Percentiles rank a stretch among this genome's conserved stretches.
These are phyloP conservation scores for Macadamia integrifolia DNA, from an alignment of 164 flowering plant species.

Conservation along the genomic window DNA sequence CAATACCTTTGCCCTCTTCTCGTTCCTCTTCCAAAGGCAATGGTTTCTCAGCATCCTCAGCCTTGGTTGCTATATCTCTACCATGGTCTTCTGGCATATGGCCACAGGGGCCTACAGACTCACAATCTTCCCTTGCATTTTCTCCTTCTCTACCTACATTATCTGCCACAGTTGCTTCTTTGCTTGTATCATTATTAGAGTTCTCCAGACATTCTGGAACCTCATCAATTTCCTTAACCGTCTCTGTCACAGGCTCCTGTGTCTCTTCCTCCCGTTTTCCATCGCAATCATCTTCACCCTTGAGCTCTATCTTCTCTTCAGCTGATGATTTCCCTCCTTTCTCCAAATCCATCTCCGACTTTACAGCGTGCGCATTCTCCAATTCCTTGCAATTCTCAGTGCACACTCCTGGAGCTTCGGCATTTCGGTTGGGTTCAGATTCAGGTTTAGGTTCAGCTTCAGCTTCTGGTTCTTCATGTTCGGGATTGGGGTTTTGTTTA, in stretches of 20 bases:
- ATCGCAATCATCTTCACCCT: slow-evolving; percentile 17
- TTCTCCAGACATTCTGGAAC: slow-evolving; percentile 15
- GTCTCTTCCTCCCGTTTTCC: slow-evolving; percentile 16
- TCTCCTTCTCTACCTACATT: slow-evolving; percentile 23
- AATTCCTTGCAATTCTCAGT: not conserved
- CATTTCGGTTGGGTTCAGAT: not conserved
- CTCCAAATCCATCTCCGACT: slow-evolving; percentile 8
- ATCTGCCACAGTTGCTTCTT: slow-evolving; percentile 7
- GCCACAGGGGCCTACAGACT: slow-evolving; percentile 6
- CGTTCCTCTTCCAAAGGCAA: slow-evolving; percentile 15
- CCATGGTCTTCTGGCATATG: not conserved
- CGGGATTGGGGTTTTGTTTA: slow-evolving; percentile 15
- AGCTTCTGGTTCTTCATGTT: slow-evolving; percentile 11
- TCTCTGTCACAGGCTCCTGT: slow-evolving; percentile 14
- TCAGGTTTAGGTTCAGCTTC: not conserved
- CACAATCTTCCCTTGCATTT: slow-evolving; percentile 13
- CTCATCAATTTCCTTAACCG: slow-evolving; percentile 19
- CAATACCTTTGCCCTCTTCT: slow-evolving; percentile 17
- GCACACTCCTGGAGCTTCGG: no score
- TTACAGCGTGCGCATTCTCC: slow-evolving; percentile 9
- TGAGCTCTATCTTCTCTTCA: slow-evolving; percentile 16
- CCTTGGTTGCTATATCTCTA: slow-evolving; percentile 22
- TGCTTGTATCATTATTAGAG: slow-evolving; percentile 11
- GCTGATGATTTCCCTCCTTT: slow-evolving; percentile 9
- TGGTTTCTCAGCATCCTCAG: slow-evolving; percentile 14